Evolutionary conservation across 495 filamentous ascomycete genomes (phyloP), one percentile per base, ranked within the genome.

Genomic region (Parachaetomium inaequale): DNA sequence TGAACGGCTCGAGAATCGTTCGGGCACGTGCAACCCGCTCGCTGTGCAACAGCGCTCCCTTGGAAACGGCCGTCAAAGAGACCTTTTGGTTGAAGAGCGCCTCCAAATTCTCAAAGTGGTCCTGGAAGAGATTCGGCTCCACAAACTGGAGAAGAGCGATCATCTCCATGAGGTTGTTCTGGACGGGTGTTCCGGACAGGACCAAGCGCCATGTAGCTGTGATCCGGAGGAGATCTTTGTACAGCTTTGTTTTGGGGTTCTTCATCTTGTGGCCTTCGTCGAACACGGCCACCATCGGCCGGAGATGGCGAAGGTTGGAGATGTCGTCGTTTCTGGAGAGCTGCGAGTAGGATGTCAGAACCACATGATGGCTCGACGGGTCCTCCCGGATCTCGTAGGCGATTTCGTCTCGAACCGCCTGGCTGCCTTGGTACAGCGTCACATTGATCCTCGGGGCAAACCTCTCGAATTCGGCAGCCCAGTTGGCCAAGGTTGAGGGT

Each of bases 141-240:
- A 98, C 92, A 68, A 98, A 98, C 2, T 87, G 88, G 4, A 98
- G 84, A 19, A 98, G 78, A 2, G 92, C 89, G 2, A 90, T 86
- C 47, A 98, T 82, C 73, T 98, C 94, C 70, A 90, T 88, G 6
- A 98, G 82, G 67, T 96, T 98, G 75, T 98, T 98, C 70, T 98
- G 94, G 14, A 98, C 79, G 0, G 94, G 94, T 0, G 94, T 98
- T 6, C 94, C 94, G 3, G 93, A 98, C 26, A 98, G 80, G 12
- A 98, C 82, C 6, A 98, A 79, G 17, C 90, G 83, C 79, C 94
- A 96, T 21, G 80, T 74, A 5, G 92, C 86, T 0, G 81, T 83
- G 28, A 98, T 90, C 46, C 84, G 80, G 71, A 94, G 88, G 26
- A 98, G 78, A 61, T 87, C 85, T 55, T 87, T 85, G 68, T 97